Evolutionary conservation across 805 yeast genomes (phyloP).

Genomic region (Kodamaea laetipori): DNA sequence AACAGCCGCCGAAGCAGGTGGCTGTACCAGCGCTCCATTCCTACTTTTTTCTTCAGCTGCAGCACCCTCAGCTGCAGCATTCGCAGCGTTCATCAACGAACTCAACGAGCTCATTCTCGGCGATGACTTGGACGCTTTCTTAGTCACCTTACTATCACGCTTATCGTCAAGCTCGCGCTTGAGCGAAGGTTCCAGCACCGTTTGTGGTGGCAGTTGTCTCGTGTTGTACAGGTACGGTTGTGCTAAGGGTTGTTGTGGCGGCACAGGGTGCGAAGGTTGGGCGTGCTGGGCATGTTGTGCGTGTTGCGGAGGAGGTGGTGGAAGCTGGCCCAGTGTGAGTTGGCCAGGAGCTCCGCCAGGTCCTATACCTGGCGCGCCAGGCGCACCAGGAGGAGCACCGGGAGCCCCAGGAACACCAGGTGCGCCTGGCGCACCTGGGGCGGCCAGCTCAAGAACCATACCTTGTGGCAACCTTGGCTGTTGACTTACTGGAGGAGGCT

Average conservation of each 20-base stretch:
- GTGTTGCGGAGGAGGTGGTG: slow-evolving; percentile 13
- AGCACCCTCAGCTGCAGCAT: slow-evolving; percentile 21
- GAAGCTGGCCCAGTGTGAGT: slow-evolving; percentile 18
- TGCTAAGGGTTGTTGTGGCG: not conserved
- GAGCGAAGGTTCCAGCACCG: slow-evolving; percentile 15
- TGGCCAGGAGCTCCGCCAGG: too few relatives aligned
- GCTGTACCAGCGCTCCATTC: not conserved
- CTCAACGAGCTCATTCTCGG: slow-evolving; percentile 21
- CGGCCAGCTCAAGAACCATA: slow-evolving; percentile 58
- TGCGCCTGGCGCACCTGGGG: slow-evolving; percentile 25
- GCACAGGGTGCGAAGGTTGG: too few relatives aligned
- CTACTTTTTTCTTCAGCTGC: slow-evolving; percentile 13
- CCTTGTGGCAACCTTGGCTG: slow-evolving; percentile 65
- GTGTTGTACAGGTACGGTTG: not conserved
- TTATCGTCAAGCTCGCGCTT: slow-evolving; percentile 46
- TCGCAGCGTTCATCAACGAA: slow-evolving; percentile 34
- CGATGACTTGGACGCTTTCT: slow-evolving; percentile 24
- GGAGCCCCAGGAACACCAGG: slow-evolving; percentile 18
- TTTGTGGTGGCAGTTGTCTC: slow-evolving; percentile 12
- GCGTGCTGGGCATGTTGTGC: slow-evolving; percentile 1
- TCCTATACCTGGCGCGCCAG: slow-evolving; percentile 13
- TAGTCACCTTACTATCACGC: slow-evolving; percentile 29
- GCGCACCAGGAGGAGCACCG: slow-evolving; percentile 16
- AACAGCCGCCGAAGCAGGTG: slow-evolving; percentile 2
- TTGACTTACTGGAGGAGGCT: slow-evolving; percentile 67